Conservation (phyloP, 495 filamentous ascomycete genomes). For the Hypoxylon rickii region DNA sequence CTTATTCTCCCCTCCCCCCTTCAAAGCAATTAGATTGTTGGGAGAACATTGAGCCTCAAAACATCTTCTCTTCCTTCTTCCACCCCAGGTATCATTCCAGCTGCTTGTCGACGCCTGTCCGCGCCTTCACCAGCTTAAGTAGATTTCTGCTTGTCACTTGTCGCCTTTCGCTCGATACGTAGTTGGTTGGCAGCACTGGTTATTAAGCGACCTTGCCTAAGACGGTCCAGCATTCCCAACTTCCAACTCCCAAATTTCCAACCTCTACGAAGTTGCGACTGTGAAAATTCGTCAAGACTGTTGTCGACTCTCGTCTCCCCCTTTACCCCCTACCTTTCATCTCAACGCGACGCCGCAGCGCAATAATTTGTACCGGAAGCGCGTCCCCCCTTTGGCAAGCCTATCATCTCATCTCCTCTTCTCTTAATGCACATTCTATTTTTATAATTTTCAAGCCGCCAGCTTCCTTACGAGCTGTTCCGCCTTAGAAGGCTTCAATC, state of each 20-base stretch:
- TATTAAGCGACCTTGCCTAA: conserved; percentile 22
- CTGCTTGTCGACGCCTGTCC: background rate
- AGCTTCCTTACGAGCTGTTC: conserved; percentile 1
- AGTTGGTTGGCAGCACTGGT: too few relatives aligned
- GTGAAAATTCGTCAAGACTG: background rate
- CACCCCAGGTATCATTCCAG: conserved; percentile 2
- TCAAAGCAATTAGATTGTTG: background rate
- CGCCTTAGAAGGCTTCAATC: conserved; percentile 7
- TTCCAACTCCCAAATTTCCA: too few relatives aligned
- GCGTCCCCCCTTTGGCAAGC: background rate
- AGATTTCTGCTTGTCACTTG: conserved; percentile 25
- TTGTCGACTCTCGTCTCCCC: background rate
- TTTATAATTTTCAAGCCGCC: conserved; percentile 17
- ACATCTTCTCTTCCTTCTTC: conserved; percentile 1
- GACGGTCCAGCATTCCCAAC: conserved; percentile 6
- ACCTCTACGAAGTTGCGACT: conserved; percentile 19
- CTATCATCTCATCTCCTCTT: background rate
- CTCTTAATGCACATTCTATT: conserved; percentile 8
- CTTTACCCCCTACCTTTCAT: background rate
- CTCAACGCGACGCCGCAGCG: background rate
- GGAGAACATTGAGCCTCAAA: conserved; percentile 22
- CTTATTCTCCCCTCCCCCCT: conserved; percentile 34
- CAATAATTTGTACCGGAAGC: too few relatives aligned
- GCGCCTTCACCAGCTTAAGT: background rate
- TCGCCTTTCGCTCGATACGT: background rate